phyloP scores from a whole-genome alignment of 2,329 filamentous ascomycete genomes.

The Ophiostoma sp. region DNA sequence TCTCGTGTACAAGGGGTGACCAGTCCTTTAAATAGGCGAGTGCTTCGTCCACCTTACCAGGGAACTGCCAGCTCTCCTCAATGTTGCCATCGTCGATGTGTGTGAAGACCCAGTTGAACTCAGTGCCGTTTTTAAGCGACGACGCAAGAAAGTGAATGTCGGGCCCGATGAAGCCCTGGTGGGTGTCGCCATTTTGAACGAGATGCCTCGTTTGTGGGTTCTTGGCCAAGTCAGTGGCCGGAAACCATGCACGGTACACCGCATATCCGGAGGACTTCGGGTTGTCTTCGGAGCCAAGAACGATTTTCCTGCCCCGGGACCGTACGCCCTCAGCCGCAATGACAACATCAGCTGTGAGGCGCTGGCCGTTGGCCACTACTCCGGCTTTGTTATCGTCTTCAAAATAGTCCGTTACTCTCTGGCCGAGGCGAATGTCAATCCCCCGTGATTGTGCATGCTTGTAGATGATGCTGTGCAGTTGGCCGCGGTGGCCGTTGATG shows the following conservation, averaged over 20 bases:
- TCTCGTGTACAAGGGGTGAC: slow-evolving; percentile 44
- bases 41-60: slow-evolving; percentile 46
- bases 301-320: slow-evolving; percentile 48
- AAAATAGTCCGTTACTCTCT: slow-evolving; percentile 49
- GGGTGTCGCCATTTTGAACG: slow-evolving; percentile 49
- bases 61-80: slow-evolving; percentile 49
- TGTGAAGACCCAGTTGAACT: slow-evolving; percentile 57
- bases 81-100: slow-evolving; percentile 48
- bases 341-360: slow-evolving; percentile 45
- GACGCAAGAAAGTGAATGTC: slow-evolving; percentile 55
- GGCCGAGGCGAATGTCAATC: slow-evolving; percentile 50
- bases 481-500: slow-evolving; percentile 56
- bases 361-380: slow-evolving; percentile 46
- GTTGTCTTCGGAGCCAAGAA: slow-evolving; percentile 46
- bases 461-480: slow-evolving; percentile 54
- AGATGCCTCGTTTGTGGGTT: slow-evolving; percentile 49
- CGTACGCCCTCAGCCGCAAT: slow-evolving; percentile 51
- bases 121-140: slow-evolving; percentile 52
- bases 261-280: slow-evolving; percentile 47
- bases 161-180: slow-evolving; percentile 53
- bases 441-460: slow-evolving; percentile 51
- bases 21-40: slow-evolving; percentile 45
- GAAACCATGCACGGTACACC: slow-evolving; percentile 50
- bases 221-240: slow-evolving; percentile 46
- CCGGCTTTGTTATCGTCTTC: slow-evolving; percentile 45